Evolutionary conservation across 176 grass and related monocot species (phyloP).

Genomic region (Themeda triandra): DNA sequence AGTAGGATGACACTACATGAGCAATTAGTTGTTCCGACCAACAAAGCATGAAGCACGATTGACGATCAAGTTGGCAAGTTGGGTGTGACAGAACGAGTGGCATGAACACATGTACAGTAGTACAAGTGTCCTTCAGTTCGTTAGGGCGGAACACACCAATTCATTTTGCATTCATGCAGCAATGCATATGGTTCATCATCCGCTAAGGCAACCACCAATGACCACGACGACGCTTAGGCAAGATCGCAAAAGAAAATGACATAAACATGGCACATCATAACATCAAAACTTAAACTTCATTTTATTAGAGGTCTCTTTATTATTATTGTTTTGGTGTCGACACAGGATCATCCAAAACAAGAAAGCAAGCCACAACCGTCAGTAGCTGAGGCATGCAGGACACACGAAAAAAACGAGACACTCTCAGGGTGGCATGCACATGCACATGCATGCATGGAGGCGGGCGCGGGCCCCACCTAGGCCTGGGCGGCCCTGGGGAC

Average conservation of each 20-base stretch:
- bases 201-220: neutral
- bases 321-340: neutral
- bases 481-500: neutral
- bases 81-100: neutral
- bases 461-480: neutral
- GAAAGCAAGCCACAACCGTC: neutral
- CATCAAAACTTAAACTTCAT: neutral
- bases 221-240: no score
- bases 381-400: neutral
- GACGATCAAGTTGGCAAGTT: neutral
- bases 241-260: no score
- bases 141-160: neutral
- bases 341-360: neutral
- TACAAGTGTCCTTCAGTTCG: neutral
- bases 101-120: neutral
- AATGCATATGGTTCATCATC: no score
- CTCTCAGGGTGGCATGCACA: neutral
- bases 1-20: no score
- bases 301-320: neutral
- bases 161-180: neutral
- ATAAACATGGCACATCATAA: neutral
- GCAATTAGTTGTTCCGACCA: neutral
- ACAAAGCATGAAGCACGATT: neutral
- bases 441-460: neutral
- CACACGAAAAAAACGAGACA: neutral